Evolutionary conservation across 768 basidiomycete genomes (phyloP), one percentile per base, ranked within the genome.

Genomic region (Hericium coralloides): DNA sequence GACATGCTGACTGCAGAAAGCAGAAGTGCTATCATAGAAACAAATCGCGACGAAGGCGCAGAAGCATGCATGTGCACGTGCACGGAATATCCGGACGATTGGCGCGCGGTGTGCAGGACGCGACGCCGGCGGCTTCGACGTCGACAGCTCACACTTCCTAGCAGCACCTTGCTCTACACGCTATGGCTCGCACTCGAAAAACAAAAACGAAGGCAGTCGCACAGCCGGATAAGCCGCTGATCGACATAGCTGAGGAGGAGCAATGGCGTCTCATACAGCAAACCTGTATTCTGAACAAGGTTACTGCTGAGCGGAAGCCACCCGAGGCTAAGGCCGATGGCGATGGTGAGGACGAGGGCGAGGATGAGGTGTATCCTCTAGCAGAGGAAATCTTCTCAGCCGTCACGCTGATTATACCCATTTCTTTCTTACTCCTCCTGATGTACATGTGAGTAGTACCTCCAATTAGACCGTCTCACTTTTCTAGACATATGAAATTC

Each of bases 391-490:
- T 91, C 39, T 83, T 91, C 68, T 78, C 83, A 60, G 74, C 87
- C 10, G 61, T 79, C 17, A 68, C 87, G 18, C 71, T 86, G 54
- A 79, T 91, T 55, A 83, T 87, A 37, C 91, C 91, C 0, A 81
- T 87, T 63, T 81, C 81, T 2, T 92, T 84, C 65, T 71, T 92
- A 52, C 74, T 92, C 39, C 64, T 92, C 15, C 72, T 91, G 74
- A 90, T 93, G 88, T 85, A 91, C 66, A 87, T 92, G 91, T 93
- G 66, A 64, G 88, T 73, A 10, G 22, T n/a, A 23, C 39, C 22
- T 38, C 22, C 26, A 4, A 18, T 10, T 14, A 43, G n/a, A 20
- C 15, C 14, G 12, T 25, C 17, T 37, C 15, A 18, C 55, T 37
- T 25, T 37, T 14, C 17, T 56, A 22, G 17, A 9, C 49, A 59